These are phyloP conservation scores for Opeltia flavorubescens DNA, from an alignment of 495 filamentous ascomycete species.

Conservation along the genomic window DNA sequence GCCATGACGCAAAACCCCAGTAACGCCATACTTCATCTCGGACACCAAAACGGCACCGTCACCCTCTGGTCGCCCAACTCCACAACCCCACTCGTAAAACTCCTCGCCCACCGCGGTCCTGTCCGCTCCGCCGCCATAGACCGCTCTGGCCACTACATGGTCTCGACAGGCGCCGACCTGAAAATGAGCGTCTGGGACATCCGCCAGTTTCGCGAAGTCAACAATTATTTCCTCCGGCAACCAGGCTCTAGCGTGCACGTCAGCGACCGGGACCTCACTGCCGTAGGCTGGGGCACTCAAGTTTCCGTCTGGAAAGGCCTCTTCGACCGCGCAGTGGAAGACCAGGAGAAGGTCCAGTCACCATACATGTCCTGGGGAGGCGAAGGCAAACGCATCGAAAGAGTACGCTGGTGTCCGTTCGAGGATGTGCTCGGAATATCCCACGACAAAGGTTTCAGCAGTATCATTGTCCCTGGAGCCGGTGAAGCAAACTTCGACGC, in stretches of 20 bases:
- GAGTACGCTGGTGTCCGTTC: constrained; percentile 81
- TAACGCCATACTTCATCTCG: constrained; percentile 82
- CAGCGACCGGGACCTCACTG: constrained; percentile 73
- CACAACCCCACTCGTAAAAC: constrained; percentile 72
- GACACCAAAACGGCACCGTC: constrained; percentile 88
- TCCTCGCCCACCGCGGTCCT: constrained; percentile 89
- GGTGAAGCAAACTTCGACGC: constrained; percentile 96
- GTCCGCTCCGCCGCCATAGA: constrained; percentile 78
- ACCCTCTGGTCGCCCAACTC: constrained; percentile 95
- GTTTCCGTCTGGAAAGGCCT: constrained; percentile 81
- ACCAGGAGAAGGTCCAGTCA: constrained; percentile 66
- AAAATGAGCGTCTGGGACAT: constrained; percentile 96
- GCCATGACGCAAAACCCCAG: constrained; percentile 74
- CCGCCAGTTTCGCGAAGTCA: constrained; percentile 81
- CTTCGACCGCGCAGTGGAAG: constrained; percentile 52
- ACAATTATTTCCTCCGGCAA: constrained; percentile 73
- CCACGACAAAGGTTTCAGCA: constrained; percentile 77
- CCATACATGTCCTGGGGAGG: constrained; percentile 93
- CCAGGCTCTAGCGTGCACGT: constrained; percentile 78
- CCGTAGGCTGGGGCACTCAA: constrained; percentile 85
- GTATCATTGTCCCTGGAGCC: constrained; percentile 78
- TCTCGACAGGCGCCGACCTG: constrained; percentile 76
- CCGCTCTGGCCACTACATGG: constrained; percentile 88
- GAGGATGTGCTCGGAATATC: constrained; percentile 82
- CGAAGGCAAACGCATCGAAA: constrained; percentile 67